A percentile compares a stretch with the other conserved stretches of the same genome.
phyloP scores from a whole-genome alignment of 352 stramenopile species.

The Globisporangium alternatum region DNA sequence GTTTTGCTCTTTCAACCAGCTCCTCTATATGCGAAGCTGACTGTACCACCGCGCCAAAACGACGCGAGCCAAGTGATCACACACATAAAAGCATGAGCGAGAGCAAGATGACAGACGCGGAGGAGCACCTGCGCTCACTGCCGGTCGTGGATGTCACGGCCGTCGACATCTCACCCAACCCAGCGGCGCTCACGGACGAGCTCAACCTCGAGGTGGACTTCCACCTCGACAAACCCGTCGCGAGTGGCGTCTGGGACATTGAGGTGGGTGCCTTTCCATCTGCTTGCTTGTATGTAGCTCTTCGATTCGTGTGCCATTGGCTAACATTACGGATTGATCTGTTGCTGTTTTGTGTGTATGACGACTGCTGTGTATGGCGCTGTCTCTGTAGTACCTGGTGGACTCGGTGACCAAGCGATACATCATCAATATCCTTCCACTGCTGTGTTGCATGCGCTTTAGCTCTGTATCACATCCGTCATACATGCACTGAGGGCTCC shows the following conservation, averaged over 20 bases:
- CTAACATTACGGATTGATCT: background rate
- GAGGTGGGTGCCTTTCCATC: slow-evolving; percentile 36
- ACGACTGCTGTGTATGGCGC: background rate
- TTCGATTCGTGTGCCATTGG: background rate
- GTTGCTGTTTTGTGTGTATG: background rate
- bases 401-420: slow-evolving; percentile 82
- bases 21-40: background rate
- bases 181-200: slow-evolving; percentile 65
- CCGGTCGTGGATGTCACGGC: slow-evolving; percentile 59
- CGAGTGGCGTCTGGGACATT: slow-evolving; percentile 72
- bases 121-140: slow-evolving; percentile 45
- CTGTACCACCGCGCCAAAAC: background rate
- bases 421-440: slow-evolving; percentile 83
- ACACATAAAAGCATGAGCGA: slow-evolving; percentile 56
- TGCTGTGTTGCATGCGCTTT: slow-evolving; percentile 6
- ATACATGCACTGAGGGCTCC: slow-evolving; percentile 7
- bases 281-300: background rate
- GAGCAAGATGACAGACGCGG: slow-evolving; percentile 44
- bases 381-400: slow-evolving; percentile 61
- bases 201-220: slow-evolving; percentile 85
- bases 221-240: slow-evolving; percentile 54
- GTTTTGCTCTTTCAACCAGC: too few species aligned
- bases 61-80: background rate
- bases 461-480: background rate
- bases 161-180: slow-evolving; percentile 85